Percentiles rank a stretch among this genome's conserved stretches.
Conservation (phyloP, 202 grass and related monocot species). For the Carex arenaria region DNA sequence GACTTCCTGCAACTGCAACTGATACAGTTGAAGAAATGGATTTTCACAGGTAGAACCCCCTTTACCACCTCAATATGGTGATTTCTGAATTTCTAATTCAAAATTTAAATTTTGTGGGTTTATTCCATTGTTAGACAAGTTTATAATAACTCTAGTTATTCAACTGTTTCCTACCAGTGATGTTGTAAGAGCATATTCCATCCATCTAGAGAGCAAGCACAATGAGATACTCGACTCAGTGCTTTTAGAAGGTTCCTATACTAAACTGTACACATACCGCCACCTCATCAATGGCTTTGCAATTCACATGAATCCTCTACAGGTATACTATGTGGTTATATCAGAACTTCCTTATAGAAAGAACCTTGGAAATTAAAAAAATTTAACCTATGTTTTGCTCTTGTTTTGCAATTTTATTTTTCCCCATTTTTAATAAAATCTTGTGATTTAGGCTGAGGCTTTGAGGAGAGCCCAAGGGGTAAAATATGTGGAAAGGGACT, state of each 20-base stretch:
- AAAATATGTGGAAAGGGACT: constrained; percentile 87
- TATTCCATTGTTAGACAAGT: background rate
- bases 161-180: constrained; percentile 47
- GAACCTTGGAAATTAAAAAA: background rate
- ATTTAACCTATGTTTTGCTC: background rate
- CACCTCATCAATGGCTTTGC: constrained; percentile 99
- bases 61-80: background rate
- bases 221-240: constrained; percentile 81
- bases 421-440: background rate
- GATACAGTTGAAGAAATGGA: constrained; percentile 76
- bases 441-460: constrained; percentile 51
- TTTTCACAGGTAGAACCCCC: constrained; percentile 55
- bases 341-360: background rate
- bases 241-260: constrained; percentile 79
- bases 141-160: background rate
- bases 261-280: constrained; percentile 87
- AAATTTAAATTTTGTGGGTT: background rate
- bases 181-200: constrained; percentile 62
- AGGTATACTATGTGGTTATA: constrained; percentile 46
- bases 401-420: background rate
- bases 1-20: constrained; percentile 54
- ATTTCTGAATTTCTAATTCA: background rate
- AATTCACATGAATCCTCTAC: constrained; percentile 73
- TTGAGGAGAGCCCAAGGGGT: constrained; percentile 70
- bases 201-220: constrained; percentile 78